Evolutionary conservation across 2,329 filamentous ascomycete genomes (phyloP).

Genomic region (Sporothrix curviconia): DNA sequence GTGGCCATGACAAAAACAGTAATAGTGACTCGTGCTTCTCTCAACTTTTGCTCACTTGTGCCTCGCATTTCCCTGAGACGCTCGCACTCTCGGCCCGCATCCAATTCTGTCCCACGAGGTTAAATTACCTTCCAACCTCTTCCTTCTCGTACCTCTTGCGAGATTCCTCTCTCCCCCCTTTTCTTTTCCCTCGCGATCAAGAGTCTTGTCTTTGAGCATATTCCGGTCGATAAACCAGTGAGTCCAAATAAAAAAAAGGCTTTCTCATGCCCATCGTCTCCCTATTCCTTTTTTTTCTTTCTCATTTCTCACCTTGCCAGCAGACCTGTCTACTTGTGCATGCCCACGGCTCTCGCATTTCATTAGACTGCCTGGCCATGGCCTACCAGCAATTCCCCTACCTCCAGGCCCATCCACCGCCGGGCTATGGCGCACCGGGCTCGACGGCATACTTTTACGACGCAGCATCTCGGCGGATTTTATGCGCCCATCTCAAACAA

Average conservation of each 20-base stretch:
- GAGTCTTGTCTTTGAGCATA: too few relatives aligned
- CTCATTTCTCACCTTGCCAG: background rate
- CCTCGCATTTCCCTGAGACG: background rate
- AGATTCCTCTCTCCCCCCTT: too few relatives aligned
- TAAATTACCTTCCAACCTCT: background rate
- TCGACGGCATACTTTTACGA: slow-evolving; percentile 8
- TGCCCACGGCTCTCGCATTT: background rate
- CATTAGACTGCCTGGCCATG: background rate
- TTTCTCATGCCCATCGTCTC: background rate
- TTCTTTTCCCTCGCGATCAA: too few relatives aligned
- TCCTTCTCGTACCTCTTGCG: background rate
- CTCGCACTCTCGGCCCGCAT: background rate
- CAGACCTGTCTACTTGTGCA: too few relatives aligned
- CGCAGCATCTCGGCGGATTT: slow-evolving; percentile 7
- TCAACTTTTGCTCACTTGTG: background rate
- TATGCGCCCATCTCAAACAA: slow-evolving; percentile 9
- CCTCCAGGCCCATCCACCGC: background rate
- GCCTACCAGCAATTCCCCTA: background rate
- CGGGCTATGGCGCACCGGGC: background rate
- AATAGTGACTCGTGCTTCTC: too few relatives aligned
- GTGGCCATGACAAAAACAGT: too few relatives aligned
- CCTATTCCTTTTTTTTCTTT: background rate
- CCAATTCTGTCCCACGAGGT: background rate
- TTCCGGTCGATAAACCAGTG: too few relatives aligned
- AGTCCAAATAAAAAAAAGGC: too few relatives aligned